Evolutionary conservation across 768 basidiomycete species (phyloP), one percentile per base, ranked within the genome.

Genomic region (Psilocybe azurescens): DNA sequence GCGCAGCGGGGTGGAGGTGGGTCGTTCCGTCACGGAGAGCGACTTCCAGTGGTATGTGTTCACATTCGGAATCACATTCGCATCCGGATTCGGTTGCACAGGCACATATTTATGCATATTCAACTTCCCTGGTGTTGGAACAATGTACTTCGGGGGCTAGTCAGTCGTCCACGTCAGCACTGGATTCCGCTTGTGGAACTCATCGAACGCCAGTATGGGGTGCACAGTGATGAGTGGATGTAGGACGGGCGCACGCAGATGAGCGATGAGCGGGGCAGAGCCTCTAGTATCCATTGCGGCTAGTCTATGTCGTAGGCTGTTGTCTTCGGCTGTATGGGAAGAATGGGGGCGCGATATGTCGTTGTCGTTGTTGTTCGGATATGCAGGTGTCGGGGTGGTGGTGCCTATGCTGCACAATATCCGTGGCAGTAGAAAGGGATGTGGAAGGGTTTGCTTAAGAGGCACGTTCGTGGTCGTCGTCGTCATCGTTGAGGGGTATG

Each of bases 241-340:
- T 2, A 57, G 44, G n/a, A n/a, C n/a, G n/a, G n/a, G 6, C 28
- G 29, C 29, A 13, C 28, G 28, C 48, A 16, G 6, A 57, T 57
- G 29, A 24, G 24, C 24, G 6, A 57, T 57, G 29, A 57, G 24
- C 3, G 56, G 56, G 39, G n/a, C 7, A 1, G 20, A 13, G 10
- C 51, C 7, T 44, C 56, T 20, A 32, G 20, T 4, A 41, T 47
- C 56, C 56, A 57, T 33, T 57, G 56, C 5, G 56, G 56, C 30
- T 57, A 41, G 30, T 46, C 18, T 18, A 57, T 5, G 5, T 44
- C 56, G n/a, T 57, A 57, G 16, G 18, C 56, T 32, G 56, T 57
- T 10, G 11, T 29, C 11, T 4, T 30, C 13, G n/a, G 47, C 24
- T 24, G 47, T 8, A 14, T n/a, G 7, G 47, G 16, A 7, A 48